Percentiles rank a stretch among this genome's conserved stretches.
Conservation (phyloP, 768 basidiomycete species). For the Saitozyma podzolica region DNA sequence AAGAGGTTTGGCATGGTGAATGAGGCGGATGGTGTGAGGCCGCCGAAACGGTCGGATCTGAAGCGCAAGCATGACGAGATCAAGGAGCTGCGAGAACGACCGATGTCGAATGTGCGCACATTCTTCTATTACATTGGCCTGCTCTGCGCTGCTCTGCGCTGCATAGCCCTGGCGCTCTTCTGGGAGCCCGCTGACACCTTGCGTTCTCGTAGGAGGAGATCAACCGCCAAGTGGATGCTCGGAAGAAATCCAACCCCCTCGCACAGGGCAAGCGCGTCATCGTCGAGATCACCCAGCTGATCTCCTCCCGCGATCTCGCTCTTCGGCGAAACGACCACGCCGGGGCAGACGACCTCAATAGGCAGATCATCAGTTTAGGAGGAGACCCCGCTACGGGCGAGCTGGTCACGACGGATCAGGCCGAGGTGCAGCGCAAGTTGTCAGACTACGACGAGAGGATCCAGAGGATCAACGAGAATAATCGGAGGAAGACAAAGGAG, state of each 20-base stretch:
- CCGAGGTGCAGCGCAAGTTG: constrained; percentile 15
- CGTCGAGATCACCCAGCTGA: constrained; percentile 55
- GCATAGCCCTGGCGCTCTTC: background rate
- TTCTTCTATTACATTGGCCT: background rate
- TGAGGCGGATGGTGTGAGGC: constrained; percentile 59
- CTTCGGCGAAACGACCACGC: constrained; percentile 67
- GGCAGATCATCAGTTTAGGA: constrained; percentile 63
- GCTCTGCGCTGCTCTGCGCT: background rate
- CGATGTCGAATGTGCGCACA: constrained; percentile 72
- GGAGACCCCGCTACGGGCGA: constrained; percentile 40
- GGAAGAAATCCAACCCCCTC: constrained; percentile 27
- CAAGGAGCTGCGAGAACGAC: constrained; percentile 61
- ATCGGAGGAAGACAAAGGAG: constrained; percentile 79
- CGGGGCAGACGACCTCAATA: constrained; percentile 66
- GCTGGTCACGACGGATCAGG: constrained; percentile 13
- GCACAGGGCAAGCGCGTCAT: constrained; percentile 41
- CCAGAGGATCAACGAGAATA: constrained; percentile 83
- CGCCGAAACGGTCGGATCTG: constrained; percentile 68
- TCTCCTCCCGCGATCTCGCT: constrained; percentile 72
- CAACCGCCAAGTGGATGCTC: constrained; percentile 70
- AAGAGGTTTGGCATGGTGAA: constrained; percentile 64
- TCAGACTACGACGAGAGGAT: constrained; percentile 59
- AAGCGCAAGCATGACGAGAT: constrained; percentile 66
- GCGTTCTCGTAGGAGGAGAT: constrained; percentile 68
- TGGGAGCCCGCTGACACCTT: background rate